phyloP scores from a whole-genome alignment of 106 monocot species.

The Gastrodia elata region DNA sequence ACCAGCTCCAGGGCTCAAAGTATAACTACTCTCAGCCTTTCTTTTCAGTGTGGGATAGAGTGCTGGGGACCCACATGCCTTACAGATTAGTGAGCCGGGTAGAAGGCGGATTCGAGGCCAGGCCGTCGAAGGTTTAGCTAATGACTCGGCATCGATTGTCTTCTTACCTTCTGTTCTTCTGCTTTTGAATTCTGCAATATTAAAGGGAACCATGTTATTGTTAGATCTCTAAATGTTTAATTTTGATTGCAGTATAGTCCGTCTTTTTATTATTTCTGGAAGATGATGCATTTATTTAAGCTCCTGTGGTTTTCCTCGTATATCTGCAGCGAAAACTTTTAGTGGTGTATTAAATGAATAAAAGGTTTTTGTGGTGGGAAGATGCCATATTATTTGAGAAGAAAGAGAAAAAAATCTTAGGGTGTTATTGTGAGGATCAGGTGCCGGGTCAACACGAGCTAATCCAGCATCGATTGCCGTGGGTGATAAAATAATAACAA shows the following conservation, averaged over 20 bases:
- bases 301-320: not conserved
- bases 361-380: too few relatives aligned
- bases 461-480: too few relatives aligned
- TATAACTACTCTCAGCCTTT: constrained; percentile 22
- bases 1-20: constrained; percentile 15
- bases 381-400: too few relatives aligned
- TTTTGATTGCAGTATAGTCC: not conserved
- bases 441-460: too few relatives aligned
- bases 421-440: too few relatives aligned
- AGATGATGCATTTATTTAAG: not conserved
- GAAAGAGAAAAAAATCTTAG: too few relatives aligned
- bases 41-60: constrained; percentile 17
- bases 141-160: not conserved
- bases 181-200: not conserved
- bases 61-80: constrained; percentile 18
- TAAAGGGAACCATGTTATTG: not conserved
- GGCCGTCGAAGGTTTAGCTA: constrained; percentile 2
- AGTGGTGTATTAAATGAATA: too few relatives aligned
- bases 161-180: not conserved
- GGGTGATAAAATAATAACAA: too few relatives aligned
- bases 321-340: too few relatives aligned
- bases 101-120: constrained; percentile 14
- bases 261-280: not conserved
- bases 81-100: constrained; percentile 7
- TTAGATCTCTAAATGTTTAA: not conserved